Percentiles rank a stretch among this genome's conserved stretches.
phyloP scores from a whole-genome alignment of 2,329 filamentous ascomycete species.

The Neofusicoccum cordaticola region DNA sequence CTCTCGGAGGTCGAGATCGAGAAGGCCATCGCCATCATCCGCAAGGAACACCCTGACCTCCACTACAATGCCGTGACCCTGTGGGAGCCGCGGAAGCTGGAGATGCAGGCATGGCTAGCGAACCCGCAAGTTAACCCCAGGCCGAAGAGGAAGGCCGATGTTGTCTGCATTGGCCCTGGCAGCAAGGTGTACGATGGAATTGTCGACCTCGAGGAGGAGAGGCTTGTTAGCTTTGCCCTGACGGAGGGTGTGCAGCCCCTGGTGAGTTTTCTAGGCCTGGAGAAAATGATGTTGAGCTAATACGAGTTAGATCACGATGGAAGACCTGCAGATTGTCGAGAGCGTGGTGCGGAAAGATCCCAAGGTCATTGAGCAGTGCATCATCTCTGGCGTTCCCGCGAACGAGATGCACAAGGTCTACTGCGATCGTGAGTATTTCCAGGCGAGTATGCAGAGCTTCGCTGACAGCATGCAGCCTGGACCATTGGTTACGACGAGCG shows the following conservation, averaged over 20 bases:
- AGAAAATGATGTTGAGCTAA: slow-evolving; percentile 6
- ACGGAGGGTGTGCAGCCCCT: slow-evolving; percentile 78
- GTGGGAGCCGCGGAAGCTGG: slow-evolving; percentile 78
- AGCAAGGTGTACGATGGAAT: slow-evolving; percentile 81
- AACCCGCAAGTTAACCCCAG: slow-evolving; percentile 59
- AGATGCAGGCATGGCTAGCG: slow-evolving; percentile 77
- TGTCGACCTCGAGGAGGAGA: slow-evolving; percentile 66
- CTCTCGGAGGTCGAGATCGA: slow-evolving; percentile 72
- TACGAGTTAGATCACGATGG: slow-evolving; percentile 71
- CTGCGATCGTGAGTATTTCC: slow-evolving; percentile 66
- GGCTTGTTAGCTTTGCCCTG: slow-evolving; percentile 71
- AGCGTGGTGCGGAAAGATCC: slow-evolving; percentile 71
- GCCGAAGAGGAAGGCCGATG: slow-evolving; percentile 72
- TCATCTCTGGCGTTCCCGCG: slow-evolving; percentile 72
- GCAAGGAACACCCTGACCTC: slow-evolving; percentile 66
- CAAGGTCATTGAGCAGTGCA: slow-evolving; percentile 87
- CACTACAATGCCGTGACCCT: slow-evolving; percentile 85
- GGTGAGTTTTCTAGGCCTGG: slow-evolving; percentile 44
- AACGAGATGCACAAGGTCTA: slow-evolving; percentile 94
- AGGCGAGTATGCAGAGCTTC: neutral
- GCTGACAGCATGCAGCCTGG: slow-evolving; percentile 59
- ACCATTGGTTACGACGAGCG: slow-evolving; percentile 93
- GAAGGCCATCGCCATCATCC: slow-evolving; percentile 64
- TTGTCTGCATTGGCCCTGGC: slow-evolving; percentile 75
- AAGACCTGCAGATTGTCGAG: slow-evolving; percentile 82